These are phyloP conservation scores for Penicillium robsamsonii DNA, from an alignment of 495 filamentous ascomycete species.

Conservation along the genomic window DNA sequence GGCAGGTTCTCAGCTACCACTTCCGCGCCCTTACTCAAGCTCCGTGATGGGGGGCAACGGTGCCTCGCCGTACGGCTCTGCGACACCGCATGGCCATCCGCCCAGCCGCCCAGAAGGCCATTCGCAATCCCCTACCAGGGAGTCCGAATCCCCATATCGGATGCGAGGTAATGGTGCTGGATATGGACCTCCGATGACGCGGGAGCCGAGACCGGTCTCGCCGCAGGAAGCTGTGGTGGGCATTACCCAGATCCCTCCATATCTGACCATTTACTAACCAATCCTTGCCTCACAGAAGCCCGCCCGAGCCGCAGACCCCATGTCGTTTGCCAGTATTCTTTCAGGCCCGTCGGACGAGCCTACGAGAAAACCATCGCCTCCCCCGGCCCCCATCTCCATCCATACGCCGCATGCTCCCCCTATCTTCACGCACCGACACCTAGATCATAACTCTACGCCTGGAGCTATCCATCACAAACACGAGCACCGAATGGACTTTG, in stretches of 20 bases:
- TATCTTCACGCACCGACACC: conserved; percentile 11
- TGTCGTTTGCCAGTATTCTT: conserved; percentile 90
- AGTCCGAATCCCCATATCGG: conserved; percentile 39
- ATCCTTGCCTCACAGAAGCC: conserved; percentile 48
- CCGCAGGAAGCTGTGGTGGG: conserved; percentile 46
- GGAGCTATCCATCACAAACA: conserved; percentile 27
- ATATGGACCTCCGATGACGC: conserved; percentile 32
- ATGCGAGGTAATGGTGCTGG: conserved; percentile 33
- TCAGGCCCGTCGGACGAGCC: conserved; percentile 65
- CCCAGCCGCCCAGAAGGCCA: conserved; percentile 41
- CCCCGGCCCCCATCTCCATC: conserved; percentile 25
- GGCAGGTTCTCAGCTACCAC: conserved; percentile 33
- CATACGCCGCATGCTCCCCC: conserved; percentile 21
- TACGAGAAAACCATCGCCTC: conserved; percentile 42
- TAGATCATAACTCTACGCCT: conserved; percentile 30
- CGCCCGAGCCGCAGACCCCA: conserved; percentile 71
- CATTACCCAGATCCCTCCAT: conserved; percentile 2
- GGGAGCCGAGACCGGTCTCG: conserved; percentile 34
- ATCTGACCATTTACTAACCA: neutral
- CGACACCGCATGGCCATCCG: conserved; percentile 48
- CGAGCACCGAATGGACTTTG: conserved; percentile 30
- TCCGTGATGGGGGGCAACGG: conserved; percentile 36
- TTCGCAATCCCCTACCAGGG: conserved; percentile 45
- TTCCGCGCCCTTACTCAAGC: conserved; percentile 48
- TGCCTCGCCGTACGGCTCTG: conserved; percentile 40